Base-by-base conservation (phyloP, 306 rosid genomes). In the Coriaria nepalensis region DNA sequence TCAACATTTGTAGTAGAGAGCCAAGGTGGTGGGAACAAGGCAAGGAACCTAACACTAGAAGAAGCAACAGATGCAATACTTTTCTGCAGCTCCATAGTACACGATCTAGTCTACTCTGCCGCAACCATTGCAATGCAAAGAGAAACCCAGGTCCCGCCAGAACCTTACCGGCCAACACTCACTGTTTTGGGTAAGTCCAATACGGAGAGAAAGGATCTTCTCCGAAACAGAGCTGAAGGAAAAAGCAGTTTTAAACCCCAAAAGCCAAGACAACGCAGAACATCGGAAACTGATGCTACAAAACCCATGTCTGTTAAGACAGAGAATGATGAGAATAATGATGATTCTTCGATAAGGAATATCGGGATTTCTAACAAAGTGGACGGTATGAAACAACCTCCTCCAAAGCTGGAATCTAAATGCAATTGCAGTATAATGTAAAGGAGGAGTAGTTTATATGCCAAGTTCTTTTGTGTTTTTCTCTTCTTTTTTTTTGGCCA, bases 351-450 rank as follows among this genome's bases (percentile, higher is more conserved):
- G 50, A 58, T 56, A 38, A 63, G 52, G 14, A 73, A 72, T 55
- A 85, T 61, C 11, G 92, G 78, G 48, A 67, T 80, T 67, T 85
- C 92, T 50, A 64, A 76, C 77, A 75, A 81, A 75, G 60, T 75
- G 37, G 95, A 90, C 46, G 56, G 69, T 52, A 59, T 68, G 79
- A 85, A 79, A 76, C 94, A 20, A 20, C 29, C 29, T 20, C 29
- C 95, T 55, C 81, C 76, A 4, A 77, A 79, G 76, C 85, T 85
- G 62, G 95, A 90, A 75, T 83, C 82, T 9, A 90, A 90, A 72
- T 90, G 98, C 73, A 90, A 90, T 58, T 90, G 98, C 92, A 71
- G 75, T 40, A 79, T 90, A 75, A 90, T 90, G 95, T 90, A 83
- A 90, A 65, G 49, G 35, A 15, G 43, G 36, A 10, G 14, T 29